Evolutionary conservation across 176 grass and related monocot species (phyloP), one percentile per base, ranked within the genome.

Genomic region (Cenchrus fungigraminus): DNA sequence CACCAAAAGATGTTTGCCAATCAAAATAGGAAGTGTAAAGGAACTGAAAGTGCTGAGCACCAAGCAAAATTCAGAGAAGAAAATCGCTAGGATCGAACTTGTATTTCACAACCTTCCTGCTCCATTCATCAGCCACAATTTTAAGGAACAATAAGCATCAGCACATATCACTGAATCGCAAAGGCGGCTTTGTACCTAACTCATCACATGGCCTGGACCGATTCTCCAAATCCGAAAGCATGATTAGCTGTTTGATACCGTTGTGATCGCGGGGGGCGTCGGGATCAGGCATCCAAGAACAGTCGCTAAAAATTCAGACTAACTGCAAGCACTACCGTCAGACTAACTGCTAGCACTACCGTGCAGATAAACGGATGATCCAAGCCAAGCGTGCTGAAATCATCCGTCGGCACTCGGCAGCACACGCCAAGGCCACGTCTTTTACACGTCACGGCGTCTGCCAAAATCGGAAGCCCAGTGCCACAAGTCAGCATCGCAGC

Each of bases 1-100:
- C 89, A 84, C 75, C 77, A 42, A 76, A 67, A 70, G 45, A 84
- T 91, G 80, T 84, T 87, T 71, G 32, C 70, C 81, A 80, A 87
- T 83, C 61, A 68, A 19, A 25, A 45, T 60, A 79, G 65, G 49
- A 79, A 68, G 74, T 40, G 28, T 37, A 59, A 77, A 79, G 62
- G 22, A 51, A 58, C 42, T 31, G 52, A 60, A 61, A 68, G 74
- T 1, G 44, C 28, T 29, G 34, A 8, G 52, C 67, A 86, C 88
- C 3, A 31, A 83, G 56, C 20, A 65, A 74, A 68, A 60, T 16
- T 66, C 22, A 10, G 19, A 44, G 25, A 73, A 55, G 13, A 78
- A 43, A 56, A 58, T 16, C 13, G 6, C 19, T 31, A 46, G 5
- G 7, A 46, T 69, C 61, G 59, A 50, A 50, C 79, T 52, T 22